Base-by-base conservation (phyloP, 345 rosid species). In the Euphorbia pulcherrima region DNA sequence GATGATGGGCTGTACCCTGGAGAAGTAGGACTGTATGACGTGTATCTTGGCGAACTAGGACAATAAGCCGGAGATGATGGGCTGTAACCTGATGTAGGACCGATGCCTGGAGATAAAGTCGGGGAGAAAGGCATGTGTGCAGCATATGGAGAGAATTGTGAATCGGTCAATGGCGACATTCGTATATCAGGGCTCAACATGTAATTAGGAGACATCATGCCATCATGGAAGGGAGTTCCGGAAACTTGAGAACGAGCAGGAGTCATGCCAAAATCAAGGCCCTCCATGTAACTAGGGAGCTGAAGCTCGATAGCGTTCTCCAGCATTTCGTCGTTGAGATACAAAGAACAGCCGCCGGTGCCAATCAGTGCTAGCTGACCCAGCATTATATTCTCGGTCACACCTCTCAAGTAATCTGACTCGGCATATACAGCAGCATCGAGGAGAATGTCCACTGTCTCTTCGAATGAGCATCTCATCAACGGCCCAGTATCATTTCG, bases 361-460 rank as follows among this genome's bases (percentile, higher is more conserved):
- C 99, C 99, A 40, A 93, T 89, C 28, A 97, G 98, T 30, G 97
- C 99, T 35, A 93, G 92, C 79, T 93, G 99, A 64, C 99, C 99
- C 46, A 93, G 68, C 96, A 93, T 93, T 67, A 93, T 93, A 76
- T 93, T 93, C 72, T 93, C 99, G 2, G 99, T 93, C 18, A 93
- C 99, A 46, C 98, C 99, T 65, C 86, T 83, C 73, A 91, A 74
- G 77, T 81, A 68, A 76, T 93, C 99, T 2, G 90, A 65, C 80
- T 93, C 99, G 13, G 97, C 97, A 78, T 85, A 91, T 29, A 89
- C 97, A 21, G 99, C 97, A 69, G 97, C 99, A 86, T 93, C 97
- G 40, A 93, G 90, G 63, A 93, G 90, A 78, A 91, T 93, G 81
- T 90, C 99, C 33, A 93, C 99, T 8, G 99, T 93, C 82, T 93